A percentile compares a stretch with the other conserved stretches of the same genome.
Conservation (phyloP, 768 basidiomycete genomes). For the Wakefieldia striispora region DNA sequence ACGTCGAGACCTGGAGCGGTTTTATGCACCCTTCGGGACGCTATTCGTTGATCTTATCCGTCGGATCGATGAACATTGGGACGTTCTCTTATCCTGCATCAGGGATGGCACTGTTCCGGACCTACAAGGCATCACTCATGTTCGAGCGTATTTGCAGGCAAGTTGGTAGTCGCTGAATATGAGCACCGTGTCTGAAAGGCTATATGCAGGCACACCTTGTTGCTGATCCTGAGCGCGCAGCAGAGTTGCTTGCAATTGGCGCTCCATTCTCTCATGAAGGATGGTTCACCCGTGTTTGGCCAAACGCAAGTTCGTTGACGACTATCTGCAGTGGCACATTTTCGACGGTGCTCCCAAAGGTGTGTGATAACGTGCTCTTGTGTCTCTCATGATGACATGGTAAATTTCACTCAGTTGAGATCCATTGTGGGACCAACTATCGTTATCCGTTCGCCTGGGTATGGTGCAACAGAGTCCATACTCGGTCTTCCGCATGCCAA, state of each 20-base stretch:
- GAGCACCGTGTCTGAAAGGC: not conserved
- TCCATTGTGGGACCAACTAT: slow-evolving; percentile 13
- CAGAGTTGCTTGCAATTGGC: slow-evolving; percentile 15
- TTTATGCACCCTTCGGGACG: slow-evolving; percentile 3
- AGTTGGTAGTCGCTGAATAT: not conserved
- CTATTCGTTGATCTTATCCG: slow-evolving; percentile 12
- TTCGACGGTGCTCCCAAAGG: slow-evolving; percentile 12
- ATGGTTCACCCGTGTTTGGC: slow-evolving; percentile 21
- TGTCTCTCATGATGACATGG: not conserved
- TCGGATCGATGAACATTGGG: slow-evolving; percentile 18
- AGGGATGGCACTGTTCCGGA: slow-evolving; percentile 15
- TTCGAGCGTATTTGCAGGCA: slow-evolving; percentile 16
- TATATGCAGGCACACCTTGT: slow-evolving; percentile 5
- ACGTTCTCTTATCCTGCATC: slow-evolving; percentile 16
- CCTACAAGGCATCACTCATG: slow-evolving; percentile 8
- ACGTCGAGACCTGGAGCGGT: not conserved
- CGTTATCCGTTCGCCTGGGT: not conserved
- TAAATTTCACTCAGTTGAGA: slow-evolving; percentile 5
- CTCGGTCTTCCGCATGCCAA: not conserved
- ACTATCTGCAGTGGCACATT: slow-evolving; percentile 13
- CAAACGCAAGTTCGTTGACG: not conserved
- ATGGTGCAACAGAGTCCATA: slow-evolving; percentile 10
- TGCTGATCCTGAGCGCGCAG: slow-evolving; percentile 17
- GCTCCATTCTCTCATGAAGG: slow-evolving; percentile 11
- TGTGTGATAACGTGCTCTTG: not conserved